Conservation (phyloP, 208 protist species). For the Wallacemonas collosoma region DNA sequence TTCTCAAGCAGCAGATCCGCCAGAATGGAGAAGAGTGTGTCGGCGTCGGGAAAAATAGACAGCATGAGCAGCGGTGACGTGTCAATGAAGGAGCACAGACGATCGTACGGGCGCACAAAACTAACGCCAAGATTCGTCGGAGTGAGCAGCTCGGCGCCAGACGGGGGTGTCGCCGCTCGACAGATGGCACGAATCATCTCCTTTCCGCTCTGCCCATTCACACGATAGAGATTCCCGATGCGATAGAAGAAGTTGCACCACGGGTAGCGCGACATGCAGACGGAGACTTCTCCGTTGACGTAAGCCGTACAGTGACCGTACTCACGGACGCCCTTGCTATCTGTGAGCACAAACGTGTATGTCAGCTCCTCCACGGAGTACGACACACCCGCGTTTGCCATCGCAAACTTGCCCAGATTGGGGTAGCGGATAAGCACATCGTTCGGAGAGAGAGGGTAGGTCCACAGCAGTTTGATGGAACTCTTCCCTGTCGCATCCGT, state of each 20-base stretch:
- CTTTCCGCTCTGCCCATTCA: constrained; percentile 48
- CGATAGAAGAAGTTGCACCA: constrained; percentile 88
- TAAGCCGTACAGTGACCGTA: constrained; percentile 73
- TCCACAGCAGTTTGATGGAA: constrained; percentile 49
- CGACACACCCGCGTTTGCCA: constrained; percentile 52
- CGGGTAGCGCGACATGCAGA: constrained; percentile 65
- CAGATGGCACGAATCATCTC: constrained; percentile 51
- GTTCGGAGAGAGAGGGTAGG: constrained; percentile 44
- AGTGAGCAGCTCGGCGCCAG: constrained; percentile 56
- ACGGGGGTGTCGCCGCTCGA: constrained; percentile 58
- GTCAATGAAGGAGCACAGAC: constrained; percentile 83
- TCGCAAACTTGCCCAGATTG: constrained; percentile 62
- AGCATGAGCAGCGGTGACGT: constrained; percentile 69
- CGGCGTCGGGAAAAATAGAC: constrained; percentile 59
- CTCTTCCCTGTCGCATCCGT: constrained; percentile 13
- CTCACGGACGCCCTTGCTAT: constrained; percentile 65
- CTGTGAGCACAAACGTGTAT: constrained; percentile 83
- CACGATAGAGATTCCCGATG: constrained; percentile 53
- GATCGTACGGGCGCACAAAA: constrained; percentile 75
- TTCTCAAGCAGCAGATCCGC: constrained; percentile 73
- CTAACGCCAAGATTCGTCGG: constrained; percentile 40
- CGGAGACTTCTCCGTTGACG: constrained; percentile 71
- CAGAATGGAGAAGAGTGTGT: constrained; percentile 68
- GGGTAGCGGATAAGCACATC: constrained; percentile 46
- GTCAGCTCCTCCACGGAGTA: constrained; percentile 54